Evolutionary conservation across 2,329 filamentous ascomycete species (phyloP), one percentile per base, ranked within the genome.

Genomic region (Chrysoporthe cubensis): DNA sequence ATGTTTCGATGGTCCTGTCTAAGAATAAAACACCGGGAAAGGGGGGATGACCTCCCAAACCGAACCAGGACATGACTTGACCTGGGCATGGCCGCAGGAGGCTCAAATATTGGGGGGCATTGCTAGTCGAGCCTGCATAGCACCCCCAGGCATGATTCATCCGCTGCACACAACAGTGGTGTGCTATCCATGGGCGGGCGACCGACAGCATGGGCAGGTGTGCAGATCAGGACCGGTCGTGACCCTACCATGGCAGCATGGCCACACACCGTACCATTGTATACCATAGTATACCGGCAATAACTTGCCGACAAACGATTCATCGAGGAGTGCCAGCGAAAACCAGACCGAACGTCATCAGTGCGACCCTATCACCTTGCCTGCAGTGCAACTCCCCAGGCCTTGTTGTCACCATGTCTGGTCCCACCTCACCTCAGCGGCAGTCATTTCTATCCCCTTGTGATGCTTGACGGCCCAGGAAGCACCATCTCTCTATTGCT

Each of bases 341-440:
- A 48, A 26, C 6, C 16, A 40, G 14, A 63, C 32, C 34, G 34
- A 32, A 63, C 37, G 34, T 56, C 48, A 63, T 63, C 44, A 26
- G 61, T 44, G 50, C 18, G 7, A 57, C 62, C 40, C 18, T 50
- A 57, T 8, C 54, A 14, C 6, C 7, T 37, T 34, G 32, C 16
- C 32, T 13, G 54, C 54, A 40, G 2, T n/a, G 16, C n/a, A 44
- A 50, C 26, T 46, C 21, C 16, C 14, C 18, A 62, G 46, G 37
- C 34, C 34, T 11, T 18, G 26, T 37, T 18, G n/a, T n/a, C 34
- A 32, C 43, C 40, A 46, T 42, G 13, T 16, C 8, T 59, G 40
- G n/a, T 4, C 37, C 21, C 37, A 43, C 14, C 16, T 57, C 57
- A 13, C 21, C 4, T 11, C 21, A 48, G 48, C 48, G 13, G 48